Evolutionary conservation across 345 rosid genomes (phyloP), one percentile per base, ranked within the genome.

Genomic region (Syzygium aqueum): DNA sequence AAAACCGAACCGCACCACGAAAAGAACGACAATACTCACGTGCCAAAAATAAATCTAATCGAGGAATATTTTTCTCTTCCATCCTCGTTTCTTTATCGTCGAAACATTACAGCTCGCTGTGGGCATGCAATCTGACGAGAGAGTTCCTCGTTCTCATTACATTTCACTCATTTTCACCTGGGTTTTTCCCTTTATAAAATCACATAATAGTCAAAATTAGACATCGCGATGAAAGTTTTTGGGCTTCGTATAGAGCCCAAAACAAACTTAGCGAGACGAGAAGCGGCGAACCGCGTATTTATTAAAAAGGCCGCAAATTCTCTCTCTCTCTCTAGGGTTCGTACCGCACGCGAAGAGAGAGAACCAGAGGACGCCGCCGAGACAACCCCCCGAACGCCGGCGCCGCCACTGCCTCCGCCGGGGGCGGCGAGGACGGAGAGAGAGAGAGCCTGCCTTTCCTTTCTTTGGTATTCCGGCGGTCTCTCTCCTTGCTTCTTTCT

Each of bases 21-120:
- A 52, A 52, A 52, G 53, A 15, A 52, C 4, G 53, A 52, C 1
- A 14, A 52, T 52, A 52, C 19, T 52, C 17, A 15, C 53, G 5
- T 52, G 16, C 17, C 6, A 52, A 52, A 52, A 52, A 52, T 52
- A 13, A 52, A 52, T 52, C 53, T 6, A 52, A 52, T 52, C 53
- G 17, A 5, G 16, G 53, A 52, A 52, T 52, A 52, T 52, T 52
- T 15, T 52, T 52, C 17, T 52, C 53, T 52, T 52, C 53, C 15
- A 15, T 52, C 51, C 12, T 50, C 12, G 3, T 50, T 25, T 57
- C 0, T 0, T 57, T 57, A 57, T 4, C 1, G 10, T 57, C 11
- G 25, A 54, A 54, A 54, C 0, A 11, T 54, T 54, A 3, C 9
- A 0, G 0, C 22, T 54, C 2, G 0, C 3, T 10, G 0, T 57